Evolutionary conservation across 768 basidiomycete species (phyloP), one percentile per base, ranked within the genome.

Genomic region (Tubosaeta brunneosetosa): DNA sequence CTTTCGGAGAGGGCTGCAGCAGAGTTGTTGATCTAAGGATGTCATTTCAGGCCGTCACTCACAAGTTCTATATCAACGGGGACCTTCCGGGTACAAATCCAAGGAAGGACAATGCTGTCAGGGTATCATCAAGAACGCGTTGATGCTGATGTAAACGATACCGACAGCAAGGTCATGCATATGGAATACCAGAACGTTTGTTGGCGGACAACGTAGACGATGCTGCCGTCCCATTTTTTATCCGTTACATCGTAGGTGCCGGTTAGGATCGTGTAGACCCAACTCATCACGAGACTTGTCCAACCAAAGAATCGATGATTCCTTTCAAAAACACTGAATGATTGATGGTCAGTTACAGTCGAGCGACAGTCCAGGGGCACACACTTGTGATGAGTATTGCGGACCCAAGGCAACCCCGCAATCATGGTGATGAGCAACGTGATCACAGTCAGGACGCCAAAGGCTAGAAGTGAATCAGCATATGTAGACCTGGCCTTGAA

Each of bases 221-320:
- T 82, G 51, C 71, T 77, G 38, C 74, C 70, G 57, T 82, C 75
- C 84, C 85, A 91, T 37, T 74, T 68, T 42, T 73, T 74, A 41
- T 79, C 81, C 26, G 65, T 57, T 29, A 76, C 67, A 61, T 88
- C 74, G 61, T 83, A 89, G 34, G 78, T 77, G 60, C 86, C 84
- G 19, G 78, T 77, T 22, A 87, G 71, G 52, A 88, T 79, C 31
- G 86, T 82, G 69, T 84, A 86, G 5, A 77, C 67, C 85, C 88
- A 82, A 25, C 76, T 81, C 57, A 71, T 73, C 50, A 76, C 65
- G 36, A 84, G 69, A n/a, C 80, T 74, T 12, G 77, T 72, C 87
- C 88, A 91, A 38, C 88, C 88, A 50, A 86, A 73, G 69, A 90
- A 89, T 10, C 88, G 81, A 65, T 91, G 88, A 56, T 86, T 83